phyloP scores from a whole-genome alignment of 2,329 filamentous ascomycete species.

The Herpotrichia juniperi region DNA sequence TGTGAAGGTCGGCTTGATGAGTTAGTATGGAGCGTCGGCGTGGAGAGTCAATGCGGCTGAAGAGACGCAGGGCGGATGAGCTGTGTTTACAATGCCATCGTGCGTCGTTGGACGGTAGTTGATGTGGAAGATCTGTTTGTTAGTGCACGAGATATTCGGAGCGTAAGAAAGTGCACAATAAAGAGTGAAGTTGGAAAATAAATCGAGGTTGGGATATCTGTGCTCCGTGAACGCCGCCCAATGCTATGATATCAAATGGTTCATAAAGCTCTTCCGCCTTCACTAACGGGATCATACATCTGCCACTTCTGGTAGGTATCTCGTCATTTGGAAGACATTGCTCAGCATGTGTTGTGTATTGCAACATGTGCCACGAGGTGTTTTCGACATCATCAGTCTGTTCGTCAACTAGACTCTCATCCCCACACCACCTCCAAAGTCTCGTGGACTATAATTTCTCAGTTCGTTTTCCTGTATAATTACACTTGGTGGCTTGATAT shows the following conservation, averaged over 20 bases:
- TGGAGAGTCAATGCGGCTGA: too few relatives aligned
- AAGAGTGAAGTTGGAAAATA: neutral
- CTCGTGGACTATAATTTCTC: slow-evolving; percentile 7
- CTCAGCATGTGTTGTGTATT: too few relatives aligned
- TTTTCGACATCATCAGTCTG: neutral
- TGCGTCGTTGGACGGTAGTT: too few relatives aligned
- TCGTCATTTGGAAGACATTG: too few relatives aligned
- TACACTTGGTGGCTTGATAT: slow-evolving; percentile 22
- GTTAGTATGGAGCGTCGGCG: too few relatives aligned
- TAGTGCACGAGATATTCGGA: too few relatives aligned
- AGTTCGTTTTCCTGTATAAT: slow-evolving; percentile 4
- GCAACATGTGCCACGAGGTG: too few relatives aligned
- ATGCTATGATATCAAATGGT: neutral
- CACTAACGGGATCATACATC: neutral
- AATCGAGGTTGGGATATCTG: neutral
- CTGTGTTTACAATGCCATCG: too few relatives aligned
- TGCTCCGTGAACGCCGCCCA: neutral
- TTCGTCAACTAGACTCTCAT: slow-evolving; percentile 1
- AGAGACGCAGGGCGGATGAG: too few relatives aligned
- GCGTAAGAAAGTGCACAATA: neutral
- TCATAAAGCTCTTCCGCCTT: neutral
- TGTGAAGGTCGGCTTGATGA: too few relatives aligned
- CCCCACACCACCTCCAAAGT: slow-evolving; percentile 10
- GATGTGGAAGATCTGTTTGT: too few relatives aligned
- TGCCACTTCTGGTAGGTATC: neutral